phyloP scores from a whole-genome alignment of 2,329 filamentous ascomycete genomes.

The Penicillium hordei region DNA sequence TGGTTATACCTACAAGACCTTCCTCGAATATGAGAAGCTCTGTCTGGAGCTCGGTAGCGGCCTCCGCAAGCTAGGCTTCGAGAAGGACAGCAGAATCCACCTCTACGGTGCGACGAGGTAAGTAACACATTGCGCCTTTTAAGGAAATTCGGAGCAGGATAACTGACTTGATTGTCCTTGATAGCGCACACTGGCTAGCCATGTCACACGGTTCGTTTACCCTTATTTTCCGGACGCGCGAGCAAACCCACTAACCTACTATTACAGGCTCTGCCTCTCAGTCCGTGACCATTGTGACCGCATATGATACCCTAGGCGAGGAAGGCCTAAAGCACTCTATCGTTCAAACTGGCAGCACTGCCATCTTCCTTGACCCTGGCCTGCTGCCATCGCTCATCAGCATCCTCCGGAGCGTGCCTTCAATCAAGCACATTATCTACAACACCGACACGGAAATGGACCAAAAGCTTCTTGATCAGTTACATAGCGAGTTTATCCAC shows the following conservation, averaged over 20 bases:
- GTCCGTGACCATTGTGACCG: slow-evolving; percentile 87
- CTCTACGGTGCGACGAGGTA: slow-evolving; percentile 82
- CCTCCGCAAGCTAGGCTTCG: slow-evolving; percentile 71
- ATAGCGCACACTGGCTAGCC: slow-evolving; percentile 76
- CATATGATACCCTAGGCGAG: slow-evolving; percentile 88
- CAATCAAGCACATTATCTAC: slow-evolving; percentile 59
- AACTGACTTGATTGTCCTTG: slow-evolving; percentile 15
- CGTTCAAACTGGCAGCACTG: slow-evolving; percentile 72
- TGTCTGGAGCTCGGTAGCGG: slow-evolving; percentile 70
- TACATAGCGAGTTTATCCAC: slow-evolving; percentile 55
- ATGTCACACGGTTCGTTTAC: slow-evolving; percentile 65
- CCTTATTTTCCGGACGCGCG: neutral
- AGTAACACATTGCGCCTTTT: slow-evolving; percentile 25
- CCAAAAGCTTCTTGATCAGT: slow-evolving; percentile 54
- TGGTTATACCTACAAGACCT: slow-evolving; percentile 72
- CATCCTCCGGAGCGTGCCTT: slow-evolving; percentile 56
- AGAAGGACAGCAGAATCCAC: slow-evolving; percentile 68
- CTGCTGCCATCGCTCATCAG: slow-evolving; percentile 63
- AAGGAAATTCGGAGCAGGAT: neutral
- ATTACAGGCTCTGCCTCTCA: slow-evolving; percentile 67
- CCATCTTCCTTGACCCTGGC: slow-evolving; percentile 84
- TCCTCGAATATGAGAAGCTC: slow-evolving; percentile 73
- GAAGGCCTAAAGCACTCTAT: slow-evolving; percentile 84
- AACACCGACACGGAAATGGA: slow-evolving; percentile 56
- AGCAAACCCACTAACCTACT: neutral